Base-by-base conservation (phyloP, 2,329 filamentous ascomycete genomes). In the Trichoderma semiorbis region DNA sequence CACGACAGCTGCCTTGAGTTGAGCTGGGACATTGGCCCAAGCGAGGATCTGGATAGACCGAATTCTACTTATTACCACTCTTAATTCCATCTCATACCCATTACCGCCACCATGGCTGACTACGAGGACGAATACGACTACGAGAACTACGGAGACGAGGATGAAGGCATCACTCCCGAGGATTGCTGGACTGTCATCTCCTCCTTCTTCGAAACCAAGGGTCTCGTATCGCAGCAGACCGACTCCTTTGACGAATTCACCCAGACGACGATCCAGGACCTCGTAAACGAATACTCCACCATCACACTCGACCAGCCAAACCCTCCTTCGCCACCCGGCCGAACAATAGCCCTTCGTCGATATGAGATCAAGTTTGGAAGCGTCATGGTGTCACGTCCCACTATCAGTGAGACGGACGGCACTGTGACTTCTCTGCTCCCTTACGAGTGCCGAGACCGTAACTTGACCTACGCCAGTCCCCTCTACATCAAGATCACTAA, bases 241-340 rank as follows among this genome's bases (percentile, higher is more conserved):
- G 95, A 98, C 81, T 99, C 97, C 0, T 99, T 97, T 83, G 94
- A 99, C 83, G 95, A 98, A 80, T 99, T 99, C 79, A 95, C 96
- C 71, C 91, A 92, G 73, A 94, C 93, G 26, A 98, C 95, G 0
- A 95, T 99, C 83, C 95, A 98, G 79, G 93, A 97, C 77, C 90
- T 99, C 73, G 92, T 99, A 72, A 91, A 94, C 78, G 96, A 98
- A 81, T 95, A 97, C 80, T 93, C 93, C 53, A 90, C 92, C 75
- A 91, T 98, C 73, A 94, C 93, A n/a, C 89, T 99, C 75, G 96
- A 99, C 79, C 94, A 98, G 81, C 95, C 94, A 73, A 92, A 95
- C 74, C 92, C 94, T 5, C 91, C 92, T 36, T 88, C 89, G 72
- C 87, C 90, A 70, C 90, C 94, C 72, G 93, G 93, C 77, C 90